Base-by-base conservation (phyloP, 1,284 basidiomycete genomes). In the Melanopsichium pennsylvanicum region DNA sequence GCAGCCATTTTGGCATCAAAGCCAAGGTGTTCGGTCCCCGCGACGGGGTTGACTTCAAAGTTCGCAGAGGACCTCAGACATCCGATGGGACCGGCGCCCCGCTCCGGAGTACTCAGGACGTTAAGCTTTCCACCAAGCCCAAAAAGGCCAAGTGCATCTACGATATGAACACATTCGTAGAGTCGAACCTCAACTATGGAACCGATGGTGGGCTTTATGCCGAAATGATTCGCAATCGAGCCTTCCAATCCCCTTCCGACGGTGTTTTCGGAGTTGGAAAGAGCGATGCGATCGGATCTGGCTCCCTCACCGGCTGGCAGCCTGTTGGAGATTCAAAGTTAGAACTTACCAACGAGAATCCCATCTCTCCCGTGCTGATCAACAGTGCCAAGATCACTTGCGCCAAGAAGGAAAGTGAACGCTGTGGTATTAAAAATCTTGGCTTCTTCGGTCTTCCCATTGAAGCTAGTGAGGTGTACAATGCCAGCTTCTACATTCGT, bases 401-500 rank as follows among this genome's bases (percentile, higher is more conserved):
- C 45, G 33, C 42, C 22, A 16, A 12, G 23, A 48, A 58, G 47
- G 25, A 45, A 22, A 40, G 43, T 8, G 41, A 13, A 2, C 16
- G 18, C 2, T 70, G 60, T 18, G 73, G 71, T 44, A 26, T 74
- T 37, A 55, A 54, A 44, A 75, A 75, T 50, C 33, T 54, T 2
- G 73, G 73, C 27, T 75, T 71, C 39, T 71, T 66, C 33, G 73
- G 73, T 36, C 57, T 75, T 34, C 62, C 72, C 22, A 60, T 71
- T 16, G 13, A 55, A 3, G 38, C 49, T 13, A 51, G 39, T 9
- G 45, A 69, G 40, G 39, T 22, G 0, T 75, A 75, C 63, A 59
- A 35, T n/a, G 59, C 55, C 50, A 63, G 50, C 46, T 75, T 73
- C 66, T 72, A 43, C 47, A 69, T 69, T 8, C 60, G 72, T n/a